These are phyloP conservation scores for Schizophyllum amplum DNA, from an alignment of 1,284 basidiomycete species.

Conservation along the genomic window DNA sequence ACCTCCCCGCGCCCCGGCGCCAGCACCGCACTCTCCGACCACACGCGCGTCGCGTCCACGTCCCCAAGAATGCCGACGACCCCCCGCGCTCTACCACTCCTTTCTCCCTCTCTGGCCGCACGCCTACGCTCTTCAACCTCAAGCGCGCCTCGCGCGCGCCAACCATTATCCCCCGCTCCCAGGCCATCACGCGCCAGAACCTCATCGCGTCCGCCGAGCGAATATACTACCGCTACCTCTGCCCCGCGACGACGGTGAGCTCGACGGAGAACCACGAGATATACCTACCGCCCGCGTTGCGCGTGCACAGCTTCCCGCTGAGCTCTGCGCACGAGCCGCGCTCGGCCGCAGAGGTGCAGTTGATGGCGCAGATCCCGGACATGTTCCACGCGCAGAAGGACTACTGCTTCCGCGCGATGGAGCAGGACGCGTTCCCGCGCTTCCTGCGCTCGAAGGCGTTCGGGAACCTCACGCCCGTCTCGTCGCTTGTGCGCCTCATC, in stretches of 20 bases:
- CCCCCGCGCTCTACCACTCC: constrained; percentile 65
- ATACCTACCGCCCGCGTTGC: constrained; percentile 83
- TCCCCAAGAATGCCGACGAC: constrained; percentile 30
- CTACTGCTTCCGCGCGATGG: constrained; percentile 95
- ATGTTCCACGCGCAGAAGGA: constrained; percentile 98
- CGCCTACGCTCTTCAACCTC: constrained; percentile 61
- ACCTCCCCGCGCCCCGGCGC: constrained; percentile 34
- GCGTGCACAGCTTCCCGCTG: constrained; percentile 74
- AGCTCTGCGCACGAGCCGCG: constrained; percentile 65
- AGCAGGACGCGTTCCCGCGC: constrained; percentile 94
- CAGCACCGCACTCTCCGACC: constrained; percentile 31
- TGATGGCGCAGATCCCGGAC: constrained; percentile 89
- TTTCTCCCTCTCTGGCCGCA: constrained; percentile 66
- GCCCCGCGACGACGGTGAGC: constrained; percentile 57
- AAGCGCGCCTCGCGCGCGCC: constrained; percentile 74
- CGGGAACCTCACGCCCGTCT: constrained; percentile 90
- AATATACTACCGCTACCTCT: constrained; percentile 91
- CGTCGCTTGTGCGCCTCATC: constrained; percentile 77
- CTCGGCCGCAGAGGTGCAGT: constrained; percentile 58
- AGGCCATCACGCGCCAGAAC: constrained; percentile 85
- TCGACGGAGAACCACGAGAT: constrained; percentile 81
- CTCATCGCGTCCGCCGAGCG: constrained; percentile 91
- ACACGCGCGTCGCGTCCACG: constrained; percentile 38
- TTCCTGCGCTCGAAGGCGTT: constrained; percentile 96
- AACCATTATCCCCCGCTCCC: constrained; percentile 82